These are phyloP conservation scores for Paraphoma sp. DNA, from an alignment of 2,329 filamentous ascomycete species.

Conservation along the genomic window DNA sequence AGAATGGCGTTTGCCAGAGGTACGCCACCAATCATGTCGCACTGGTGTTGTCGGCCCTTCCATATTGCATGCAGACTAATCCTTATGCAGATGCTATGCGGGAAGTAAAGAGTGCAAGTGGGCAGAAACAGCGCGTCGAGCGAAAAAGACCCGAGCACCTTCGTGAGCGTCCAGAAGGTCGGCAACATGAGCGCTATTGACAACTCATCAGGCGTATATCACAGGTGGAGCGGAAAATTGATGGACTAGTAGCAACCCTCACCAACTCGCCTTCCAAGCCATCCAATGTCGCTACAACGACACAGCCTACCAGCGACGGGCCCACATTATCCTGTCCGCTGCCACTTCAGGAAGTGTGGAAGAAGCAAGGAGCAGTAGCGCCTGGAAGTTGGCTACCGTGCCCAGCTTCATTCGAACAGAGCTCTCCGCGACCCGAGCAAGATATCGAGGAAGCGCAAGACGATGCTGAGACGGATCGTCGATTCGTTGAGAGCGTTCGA, in stretches of 20 bases:
- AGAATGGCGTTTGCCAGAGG: conserved; percentile 39
- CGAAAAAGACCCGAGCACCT: conserved; percentile 36
- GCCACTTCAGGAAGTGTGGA: conserved; percentile 1
- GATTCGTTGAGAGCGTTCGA: conserved; percentile 34
- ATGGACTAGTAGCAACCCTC: conserved; percentile 42
- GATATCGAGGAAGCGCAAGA: conserved; percentile 7
- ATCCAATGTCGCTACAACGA: background rate
- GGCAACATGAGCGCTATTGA: background rate
- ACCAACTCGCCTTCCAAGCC: conserved; percentile 8
- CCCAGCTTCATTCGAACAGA: conserved; percentile 29
- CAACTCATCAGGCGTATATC: conserved; percentile 34
- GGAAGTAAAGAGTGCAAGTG: conserved; percentile 38
- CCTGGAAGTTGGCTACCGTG: conserved; percentile 39
- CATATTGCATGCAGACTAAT: conserved; percentile 2
- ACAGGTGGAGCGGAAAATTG: conserved; percentile 45
- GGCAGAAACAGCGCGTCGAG: conserved; percentile 38
- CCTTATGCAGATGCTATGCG: conserved; percentile 26
- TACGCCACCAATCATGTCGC: conserved; percentile 11
- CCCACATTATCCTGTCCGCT: background rate
- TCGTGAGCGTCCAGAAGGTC: conserved; percentile 29
- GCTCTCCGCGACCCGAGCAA: conserved; percentile 7
- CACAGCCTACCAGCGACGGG: background rate
- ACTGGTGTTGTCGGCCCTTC: too few species aligned
- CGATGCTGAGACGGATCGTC: conserved; percentile 23
- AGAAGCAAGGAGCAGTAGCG: conserved; percentile 6